These are phyloP conservation scores for Sugiyamaella novakii DNA, from an alignment of 1,139 yeast genomes.

Conservation along the genomic window DNA sequence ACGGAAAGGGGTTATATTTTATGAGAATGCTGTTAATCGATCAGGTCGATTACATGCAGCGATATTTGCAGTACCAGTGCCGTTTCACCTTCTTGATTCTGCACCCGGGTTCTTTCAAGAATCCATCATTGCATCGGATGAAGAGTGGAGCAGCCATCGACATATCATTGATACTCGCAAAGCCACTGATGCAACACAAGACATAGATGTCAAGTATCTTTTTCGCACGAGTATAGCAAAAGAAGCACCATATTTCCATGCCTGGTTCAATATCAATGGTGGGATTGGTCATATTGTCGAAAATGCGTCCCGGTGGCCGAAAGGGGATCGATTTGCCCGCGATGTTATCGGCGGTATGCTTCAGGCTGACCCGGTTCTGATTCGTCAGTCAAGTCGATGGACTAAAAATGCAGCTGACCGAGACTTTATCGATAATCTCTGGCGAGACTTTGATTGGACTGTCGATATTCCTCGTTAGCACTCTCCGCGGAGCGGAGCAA, in stretches of 20 bases:
- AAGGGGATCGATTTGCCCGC: slow-evolving; percentile 50
- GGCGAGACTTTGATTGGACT: slow-evolving; percentile 44
- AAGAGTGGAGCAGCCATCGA: slow-evolving; percentile 48
- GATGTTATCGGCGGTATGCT: slow-evolving; percentile 51
- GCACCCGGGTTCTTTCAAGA: slow-evolving; percentile 49
- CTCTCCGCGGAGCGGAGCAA: no score
- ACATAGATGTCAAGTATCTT: slow-evolving; percentile 39
- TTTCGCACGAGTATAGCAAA: slow-evolving; percentile 48
- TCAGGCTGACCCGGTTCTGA: slow-evolving; percentile 41
- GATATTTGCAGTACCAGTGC: slow-evolving; percentile 50
- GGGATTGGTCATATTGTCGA: slow-evolving; percentile 57
- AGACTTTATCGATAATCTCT: slow-evolving; percentile 32
- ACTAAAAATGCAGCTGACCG: slow-evolving; percentile 32
- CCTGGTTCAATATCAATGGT: slow-evolving; percentile 51
- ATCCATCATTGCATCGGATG: slow-evolving; percentile 45
- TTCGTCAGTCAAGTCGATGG: slow-evolving; percentile 42
- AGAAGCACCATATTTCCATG: slow-evolving; percentile 54
- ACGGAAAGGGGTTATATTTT: slow-evolving; percentile 47
- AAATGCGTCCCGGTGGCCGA: slow-evolving; percentile 47
- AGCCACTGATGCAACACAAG: slow-evolving; percentile 33
- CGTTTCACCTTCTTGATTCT: slow-evolving; percentile 36
- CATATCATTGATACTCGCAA: slow-evolving; percentile 43
- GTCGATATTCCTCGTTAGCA: slow-evolving; percentile 5
- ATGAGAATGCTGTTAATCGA: slow-evolving; percentile 47
- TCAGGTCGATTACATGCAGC: slow-evolving; percentile 45